Percentiles rank a stretch among this genome's conserved stretches.
These are phyloP conservation scores for Candida fluviatilis DNA, from an alignment of 805 yeast species.

Conservation along the genomic window DNA sequence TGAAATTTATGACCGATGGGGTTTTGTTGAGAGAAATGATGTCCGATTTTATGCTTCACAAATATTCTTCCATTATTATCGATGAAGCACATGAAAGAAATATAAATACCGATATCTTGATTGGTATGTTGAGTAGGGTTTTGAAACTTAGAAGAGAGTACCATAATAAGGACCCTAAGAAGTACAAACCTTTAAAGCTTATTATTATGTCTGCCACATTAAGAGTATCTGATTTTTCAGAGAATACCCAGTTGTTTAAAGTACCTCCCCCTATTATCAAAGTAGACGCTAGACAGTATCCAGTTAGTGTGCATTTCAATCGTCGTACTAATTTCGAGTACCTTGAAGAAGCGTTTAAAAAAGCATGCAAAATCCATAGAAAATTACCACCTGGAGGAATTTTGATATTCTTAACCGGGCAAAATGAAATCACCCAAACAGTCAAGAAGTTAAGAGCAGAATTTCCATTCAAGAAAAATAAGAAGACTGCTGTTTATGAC, in stretches of 20 bases:
- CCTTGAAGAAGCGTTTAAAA: conserved; percentile 79
- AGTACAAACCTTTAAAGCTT: conserved; percentile 64
- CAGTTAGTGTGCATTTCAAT: conserved; percentile 89
- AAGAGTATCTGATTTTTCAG: conserved; percentile 89
- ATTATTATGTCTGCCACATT: conserved; percentile 97
- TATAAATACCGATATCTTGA: conserved; percentile 90
- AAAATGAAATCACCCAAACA: conserved; percentile 77
- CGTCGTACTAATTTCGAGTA: conserved; percentile 74
- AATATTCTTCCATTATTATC: conserved; percentile 81
- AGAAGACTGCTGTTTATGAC: conserved; percentile 19
- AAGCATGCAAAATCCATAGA: conserved; percentile 82
- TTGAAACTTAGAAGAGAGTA: conserved; percentile 63
- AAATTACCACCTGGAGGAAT: conserved; percentile 92
- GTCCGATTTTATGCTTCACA: conserved; percentile 73
- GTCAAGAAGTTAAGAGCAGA: conserved; percentile 66
- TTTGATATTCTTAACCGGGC: conserved; percentile 88
- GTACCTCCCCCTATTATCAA: conserved; percentile 81
- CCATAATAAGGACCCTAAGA: conserved; percentile 42
- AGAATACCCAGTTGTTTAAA: conserved; percentile 64
- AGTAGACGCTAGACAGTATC: conserved; percentile 90
- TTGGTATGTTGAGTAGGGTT: conserved; percentile 91
- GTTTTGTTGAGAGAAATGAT: conserved; percentile 90
- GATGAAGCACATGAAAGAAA: conserved; percentile 99
- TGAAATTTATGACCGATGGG: conserved; percentile 94
- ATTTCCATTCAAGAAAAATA: conserved; percentile 51